Conservation (phyloP, 768 basidiomycete genomes). For the Naganishia onofrii region DNA sequence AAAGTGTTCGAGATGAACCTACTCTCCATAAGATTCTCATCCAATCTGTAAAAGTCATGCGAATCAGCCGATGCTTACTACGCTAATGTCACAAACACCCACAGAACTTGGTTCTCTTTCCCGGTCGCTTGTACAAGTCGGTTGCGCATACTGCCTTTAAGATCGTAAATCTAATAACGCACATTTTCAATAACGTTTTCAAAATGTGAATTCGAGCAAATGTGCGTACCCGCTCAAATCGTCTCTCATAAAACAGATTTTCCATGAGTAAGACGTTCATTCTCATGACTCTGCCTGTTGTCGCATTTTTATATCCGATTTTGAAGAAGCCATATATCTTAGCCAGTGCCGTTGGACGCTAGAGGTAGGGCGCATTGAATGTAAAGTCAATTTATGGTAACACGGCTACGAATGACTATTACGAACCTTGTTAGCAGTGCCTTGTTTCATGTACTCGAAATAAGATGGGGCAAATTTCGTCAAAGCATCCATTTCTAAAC, state of each 20-base stretch:
- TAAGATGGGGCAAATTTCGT: constrained; percentile 96
- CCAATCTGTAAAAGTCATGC: constrained; percentile 55
- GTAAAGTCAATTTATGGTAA: background rate
- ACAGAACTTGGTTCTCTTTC: constrained; percentile 82
- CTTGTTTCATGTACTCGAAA: constrained; percentile 97
- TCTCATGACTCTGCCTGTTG: constrained; percentile 76
- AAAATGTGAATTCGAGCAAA: background rate
- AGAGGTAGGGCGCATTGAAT: background rate
- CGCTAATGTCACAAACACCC: constrained; percentile 20
- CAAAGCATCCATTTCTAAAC: constrained; percentile 87
- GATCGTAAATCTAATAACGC: constrained; percentile 77
- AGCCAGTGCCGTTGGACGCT: constrained; percentile 91
- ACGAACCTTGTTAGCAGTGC: constrained; percentile 75
- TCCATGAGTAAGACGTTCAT: constrained; percentile 99
- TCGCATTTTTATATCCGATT: constrained; percentile 78
- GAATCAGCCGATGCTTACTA: constrained; percentile 8
- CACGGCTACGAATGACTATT: too few relatives aligned
- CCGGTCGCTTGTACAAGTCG: constrained; percentile 88
- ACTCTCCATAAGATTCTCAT: constrained; percentile 95
- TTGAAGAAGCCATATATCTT: constrained; percentile 98
- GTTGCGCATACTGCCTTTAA: constrained; percentile 93
- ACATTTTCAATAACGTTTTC: background rate
- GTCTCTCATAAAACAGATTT: constrained; percentile 79
- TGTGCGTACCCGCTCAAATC: constrained; percentile 70
- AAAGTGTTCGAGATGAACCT: constrained; percentile 43